Conservation (phyloP, 345 rosid species). For the Populus alba region DNA sequence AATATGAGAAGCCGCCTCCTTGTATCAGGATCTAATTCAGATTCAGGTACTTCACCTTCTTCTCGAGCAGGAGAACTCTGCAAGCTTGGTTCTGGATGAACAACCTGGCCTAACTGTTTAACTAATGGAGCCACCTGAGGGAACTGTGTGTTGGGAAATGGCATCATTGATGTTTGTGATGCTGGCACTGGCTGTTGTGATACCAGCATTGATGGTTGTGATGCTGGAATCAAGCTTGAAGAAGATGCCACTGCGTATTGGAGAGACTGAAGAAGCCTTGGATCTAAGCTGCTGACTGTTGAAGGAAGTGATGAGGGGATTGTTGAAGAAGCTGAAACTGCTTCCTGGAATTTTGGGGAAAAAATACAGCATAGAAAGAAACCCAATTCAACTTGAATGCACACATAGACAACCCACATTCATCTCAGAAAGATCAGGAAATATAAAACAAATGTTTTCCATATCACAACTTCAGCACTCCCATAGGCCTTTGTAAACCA, state of each 20-base stretch:
- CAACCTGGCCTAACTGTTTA: constrained; percentile 58
- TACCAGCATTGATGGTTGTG: constrained; percentile 7
- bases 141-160: constrained; percentile 57
- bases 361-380: constrained; percentile 9
- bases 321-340: constrained; percentile 58
- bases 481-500: constrained; percentile 4
- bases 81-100: constrained; percentile 61
- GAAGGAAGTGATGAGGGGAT: constrained; percentile 52
- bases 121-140: constrained; percentile 48
- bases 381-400: constrained; percentile 5
- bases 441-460: background rate
- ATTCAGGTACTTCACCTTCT: constrained; percentile 99
- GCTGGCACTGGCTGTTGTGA: constrained; percentile 47
- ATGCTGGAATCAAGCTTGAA: constrained; percentile 52
- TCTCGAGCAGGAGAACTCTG: constrained; percentile 94
- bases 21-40: constrained; percentile 96
- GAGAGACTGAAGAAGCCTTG: constrained; percentile 55
- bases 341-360: constrained; percentile 58
- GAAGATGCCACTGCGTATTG: constrained; percentile 60
- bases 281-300: constrained; percentile 53
- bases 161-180: constrained; percentile 43
- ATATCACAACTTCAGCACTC: constrained; percentile 1
- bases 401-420: background rate
- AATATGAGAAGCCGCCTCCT: constrained; percentile 95
- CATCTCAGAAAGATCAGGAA: background rate